phyloP scores from a whole-genome alignment of 148 eudicot species.

The Fagopyrum homotropicum region DNA sequence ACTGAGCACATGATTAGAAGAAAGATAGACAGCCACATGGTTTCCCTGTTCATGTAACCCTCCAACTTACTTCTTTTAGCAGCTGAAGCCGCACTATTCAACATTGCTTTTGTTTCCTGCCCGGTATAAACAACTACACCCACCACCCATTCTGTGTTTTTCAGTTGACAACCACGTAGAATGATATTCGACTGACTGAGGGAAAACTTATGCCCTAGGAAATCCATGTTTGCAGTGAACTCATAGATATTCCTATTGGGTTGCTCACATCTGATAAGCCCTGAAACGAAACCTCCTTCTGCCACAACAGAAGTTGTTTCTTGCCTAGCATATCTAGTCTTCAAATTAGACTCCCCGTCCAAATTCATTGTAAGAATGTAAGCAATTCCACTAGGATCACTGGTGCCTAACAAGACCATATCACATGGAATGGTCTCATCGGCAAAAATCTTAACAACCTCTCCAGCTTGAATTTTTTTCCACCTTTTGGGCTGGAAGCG shows the following conservation, averaged over 20 bases:
- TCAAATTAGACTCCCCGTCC: slow-evolving; percentile 96
- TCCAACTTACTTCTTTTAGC: slow-evolving; percentile 90
- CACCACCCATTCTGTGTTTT: slow-evolving; percentile 86
- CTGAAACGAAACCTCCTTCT: slow-evolving; percentile 49
- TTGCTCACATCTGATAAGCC: slow-evolving; percentile 83
- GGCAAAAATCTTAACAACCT: slow-evolving; percentile 69
- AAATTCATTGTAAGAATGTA: slow-evolving; percentile 95
- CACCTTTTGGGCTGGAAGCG: slow-evolving; percentile 50
- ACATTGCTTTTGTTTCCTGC: slow-evolving; percentile 97
- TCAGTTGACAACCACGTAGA: slow-evolving; percentile 94
- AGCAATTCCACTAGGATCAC: slow-evolving; percentile 88
- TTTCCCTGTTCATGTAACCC: slow-evolving; percentile 84
- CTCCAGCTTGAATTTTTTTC: slow-evolving; percentile 78
- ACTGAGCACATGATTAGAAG: slow-evolving; percentile 83
- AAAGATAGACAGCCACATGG: slow-evolving; percentile 78
- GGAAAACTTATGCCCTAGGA: slow-evolving; percentile 54
- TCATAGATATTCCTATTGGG: slow-evolving; percentile 93
- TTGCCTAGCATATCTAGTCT: slow-evolving; percentile 92
- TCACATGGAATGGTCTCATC: slow-evolving; percentile 88
- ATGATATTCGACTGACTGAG: slow-evolving; percentile 89
- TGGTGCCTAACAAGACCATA: slow-evolving; percentile 73
- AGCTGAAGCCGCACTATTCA: slow-evolving; percentile 86
- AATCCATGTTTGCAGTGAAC: slow-evolving; percentile 90
- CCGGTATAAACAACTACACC: slow-evolving; percentile 97
- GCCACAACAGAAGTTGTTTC: slow-evolving; percentile 62